Conservation (phyloP, 805 yeast species). For the Debaryomyces tyrocola region DNA sequence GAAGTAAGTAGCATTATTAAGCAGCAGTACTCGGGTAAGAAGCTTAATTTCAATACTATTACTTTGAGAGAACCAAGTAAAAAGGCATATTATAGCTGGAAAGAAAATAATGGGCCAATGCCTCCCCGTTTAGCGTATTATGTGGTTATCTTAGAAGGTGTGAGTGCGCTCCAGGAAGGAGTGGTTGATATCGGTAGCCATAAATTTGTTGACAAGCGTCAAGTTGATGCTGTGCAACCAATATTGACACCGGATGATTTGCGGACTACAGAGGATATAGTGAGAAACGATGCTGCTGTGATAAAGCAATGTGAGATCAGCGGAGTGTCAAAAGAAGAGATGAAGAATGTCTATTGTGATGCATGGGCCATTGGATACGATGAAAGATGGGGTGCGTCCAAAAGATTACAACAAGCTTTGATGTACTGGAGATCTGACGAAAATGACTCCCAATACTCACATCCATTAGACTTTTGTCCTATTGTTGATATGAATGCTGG, state of each 20-base stretch:
- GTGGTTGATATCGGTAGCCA: constrained; percentile 56
- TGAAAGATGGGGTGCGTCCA: constrained; percentile 75
- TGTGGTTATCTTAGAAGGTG: constrained; percentile 59
- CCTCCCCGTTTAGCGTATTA: constrained; percentile 72
- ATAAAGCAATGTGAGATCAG: constrained; percentile 70
- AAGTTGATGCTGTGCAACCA: constrained; percentile 67
- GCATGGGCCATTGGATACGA: constrained; percentile 73
- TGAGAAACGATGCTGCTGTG: constrained; percentile 70
- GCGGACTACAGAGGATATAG: constrained; percentile 58
- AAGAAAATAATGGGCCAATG: constrained; percentile 54
- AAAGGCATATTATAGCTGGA: constrained; percentile 63
- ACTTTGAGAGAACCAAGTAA: constrained; percentile 73
- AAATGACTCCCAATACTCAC: constrained; percentile 74
- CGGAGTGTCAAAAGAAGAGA: constrained; percentile 64
- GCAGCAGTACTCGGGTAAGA: constrained; percentile 44
- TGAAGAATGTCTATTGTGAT: constrained; percentile 62
- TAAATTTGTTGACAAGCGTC: constrained; percentile 46
- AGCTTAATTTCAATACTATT: constrained; percentile 62
- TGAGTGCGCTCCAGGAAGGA: constrained; percentile 69
- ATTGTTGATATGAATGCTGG: constrained; percentile 71
- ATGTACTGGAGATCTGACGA: constrained; percentile 74
- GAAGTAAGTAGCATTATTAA: constrained; percentile 55
- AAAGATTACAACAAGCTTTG: constrained; percentile 78
- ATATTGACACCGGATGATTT: constrained; percentile 72
- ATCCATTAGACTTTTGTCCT: constrained; percentile 81